Conservation (phyloP, 169 alveolate genomes). For the Plasmodium malariae region DNA sequence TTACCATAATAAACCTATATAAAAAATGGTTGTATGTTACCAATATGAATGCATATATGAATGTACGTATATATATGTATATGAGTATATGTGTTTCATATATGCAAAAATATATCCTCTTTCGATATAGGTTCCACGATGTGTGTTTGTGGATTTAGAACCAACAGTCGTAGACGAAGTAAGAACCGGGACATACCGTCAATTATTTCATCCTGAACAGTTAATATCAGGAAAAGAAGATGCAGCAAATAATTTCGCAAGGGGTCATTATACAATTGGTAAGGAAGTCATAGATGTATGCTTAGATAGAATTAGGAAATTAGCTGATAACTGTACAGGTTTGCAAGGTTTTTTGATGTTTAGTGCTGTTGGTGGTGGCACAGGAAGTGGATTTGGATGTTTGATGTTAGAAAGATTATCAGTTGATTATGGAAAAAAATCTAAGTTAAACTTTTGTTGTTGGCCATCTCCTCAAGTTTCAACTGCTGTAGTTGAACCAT, state of each 20-base stretch:
- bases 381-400: slow-evolving; percentile 99
- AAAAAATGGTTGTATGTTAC: not conserved
- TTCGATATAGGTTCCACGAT: slow-evolving; percentile 93
- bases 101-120: not conserved
- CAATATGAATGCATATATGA: not conserved
- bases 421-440: slow-evolving; percentile 98
- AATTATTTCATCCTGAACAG: slow-evolving; percentile 98
- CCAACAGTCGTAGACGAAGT: slow-evolving; percentile 99
- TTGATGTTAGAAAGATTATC: slow-evolving; percentile 97
- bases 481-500: slow-evolving; percentile 99
- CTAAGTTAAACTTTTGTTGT: slow-evolving; percentile 96
- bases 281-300: slow-evolving; percentile 96
- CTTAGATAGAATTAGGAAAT: slow-evolving; percentile 97
- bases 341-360: slow-evolving; percentile 98
- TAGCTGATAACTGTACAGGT: slow-evolving; percentile 99
- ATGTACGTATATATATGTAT: not conserved
- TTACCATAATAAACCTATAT: not conserved
- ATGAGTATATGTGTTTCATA: not conserved
- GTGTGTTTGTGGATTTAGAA: slow-evolving; percentile 97
- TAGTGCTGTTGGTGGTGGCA: slow-evolving; percentile 99
- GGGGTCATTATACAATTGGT: slow-evolving; percentile 99
- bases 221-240: slow-evolving; percentile 99
- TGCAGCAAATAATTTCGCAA: slow-evolving; percentile 99
- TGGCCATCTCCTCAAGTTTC: slow-evolving; percentile 99
- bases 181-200: slow-evolving; percentile 98